These are phyloP conservation scores for Monosporascus sp. DNA, from an alignment of 2,329 filamentous ascomycete genomes.

Conservation along the genomic window DNA sequence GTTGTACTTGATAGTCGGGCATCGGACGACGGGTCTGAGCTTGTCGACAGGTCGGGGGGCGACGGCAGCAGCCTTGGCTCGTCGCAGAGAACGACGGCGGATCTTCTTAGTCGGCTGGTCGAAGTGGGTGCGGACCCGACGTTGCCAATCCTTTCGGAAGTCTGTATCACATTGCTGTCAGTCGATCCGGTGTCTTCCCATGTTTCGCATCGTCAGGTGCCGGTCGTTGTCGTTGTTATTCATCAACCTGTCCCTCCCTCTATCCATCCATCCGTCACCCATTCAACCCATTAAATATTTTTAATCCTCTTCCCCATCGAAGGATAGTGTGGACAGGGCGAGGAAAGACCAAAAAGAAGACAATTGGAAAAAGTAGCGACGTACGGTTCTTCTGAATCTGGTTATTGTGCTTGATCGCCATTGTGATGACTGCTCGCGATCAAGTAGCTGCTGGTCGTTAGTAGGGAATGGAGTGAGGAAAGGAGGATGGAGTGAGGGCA, in stretches of 20 bases:
- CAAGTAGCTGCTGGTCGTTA: not conserved
- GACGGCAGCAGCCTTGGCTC: slow-evolving; percentile 90
- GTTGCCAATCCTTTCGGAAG: slow-evolving; percentile 99
- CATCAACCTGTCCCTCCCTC: not conserved
- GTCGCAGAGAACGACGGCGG: slow-evolving; percentile 83
- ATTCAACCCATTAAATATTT: too few relatives aligned
- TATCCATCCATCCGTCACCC: not conserved
- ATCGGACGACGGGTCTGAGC: slow-evolving; percentile 92
- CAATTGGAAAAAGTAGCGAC: slow-evolving; percentile 25
- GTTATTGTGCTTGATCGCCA: slow-evolving; percentile 99
- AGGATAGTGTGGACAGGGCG: slow-evolving; percentile 4
- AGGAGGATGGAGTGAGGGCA: not conserved
- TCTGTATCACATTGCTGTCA: slow-evolving; percentile 52
- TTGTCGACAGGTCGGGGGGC: slow-evolving; percentile 97
- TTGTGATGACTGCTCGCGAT: not conserved
- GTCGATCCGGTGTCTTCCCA: not conserved
- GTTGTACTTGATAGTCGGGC: slow-evolving; percentile 99
- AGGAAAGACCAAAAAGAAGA: slow-evolving; percentile 26
- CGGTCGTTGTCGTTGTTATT: not conserved
- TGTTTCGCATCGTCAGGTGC: not conserved
- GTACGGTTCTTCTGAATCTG: slow-evolving; percentile 94
- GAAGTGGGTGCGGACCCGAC: slow-evolving; percentile 98
- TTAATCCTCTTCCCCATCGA: slow-evolving; percentile 4
- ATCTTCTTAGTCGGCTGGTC: slow-evolving; percentile 99
- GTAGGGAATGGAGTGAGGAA: not conserved